Percentiles rank a stretch among this genome's conserved stretches.
These are phyloP conservation scores for Collariella sp. DNA, from an alignment of 495 filamentous ascomycete genomes.

Conservation along the genomic window DNA sequence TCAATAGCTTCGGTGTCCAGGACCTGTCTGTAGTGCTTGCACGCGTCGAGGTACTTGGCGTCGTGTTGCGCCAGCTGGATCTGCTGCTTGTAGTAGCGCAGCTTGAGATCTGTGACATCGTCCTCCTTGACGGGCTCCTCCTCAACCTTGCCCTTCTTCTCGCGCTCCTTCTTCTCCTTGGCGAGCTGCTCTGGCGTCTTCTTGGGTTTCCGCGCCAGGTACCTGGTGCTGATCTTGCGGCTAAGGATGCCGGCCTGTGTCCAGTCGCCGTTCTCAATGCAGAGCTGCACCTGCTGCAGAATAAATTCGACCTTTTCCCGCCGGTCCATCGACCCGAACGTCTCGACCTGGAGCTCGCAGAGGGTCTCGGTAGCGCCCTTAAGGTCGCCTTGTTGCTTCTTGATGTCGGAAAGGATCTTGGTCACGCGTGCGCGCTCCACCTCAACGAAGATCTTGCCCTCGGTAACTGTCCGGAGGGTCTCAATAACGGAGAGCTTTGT, in stretches of 20 bases:
- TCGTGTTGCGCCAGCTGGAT: slow-evolving; percentile 93
- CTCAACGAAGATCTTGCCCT: slow-evolving; percentile 99
- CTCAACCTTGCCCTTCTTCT: slow-evolving; percentile 59
- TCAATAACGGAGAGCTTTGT: slow-evolving; percentile 90
- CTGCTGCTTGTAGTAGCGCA: slow-evolving; percentile 94
- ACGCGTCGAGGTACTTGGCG: slow-evolving; percentile 89
- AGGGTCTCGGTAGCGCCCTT: slow-evolving; percentile 84
- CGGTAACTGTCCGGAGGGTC: slow-evolving; percentile 89
- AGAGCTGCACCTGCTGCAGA: slow-evolving; percentile 84
- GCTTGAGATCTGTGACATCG: slow-evolving; percentile 92
- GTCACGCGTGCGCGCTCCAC: slow-evolving; percentile 95
- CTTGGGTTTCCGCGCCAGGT: slow-evolving; percentile 81
- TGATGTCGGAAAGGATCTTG: slow-evolving; percentile 90
- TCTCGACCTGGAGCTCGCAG: slow-evolving; percentile 97
- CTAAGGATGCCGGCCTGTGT: slow-evolving; percentile 89
- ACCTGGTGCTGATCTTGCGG: slow-evolving; percentile 92
- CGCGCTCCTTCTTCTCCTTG: slow-evolving; percentile 76
- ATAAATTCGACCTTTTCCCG: slow-evolving; percentile 99
- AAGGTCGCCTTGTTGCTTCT: slow-evolving; percentile 86
- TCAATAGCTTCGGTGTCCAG: slow-evolving; percentile 91
- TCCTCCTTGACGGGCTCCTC: slow-evolving; percentile 74
- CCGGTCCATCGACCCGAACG: slow-evolving; percentile 94
- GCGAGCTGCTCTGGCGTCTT: slow-evolving; percentile 79
- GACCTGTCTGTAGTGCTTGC: slow-evolving; percentile 95
- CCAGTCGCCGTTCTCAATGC: slow-evolving; percentile 94